Evolutionary conservation across 2,329 filamentous ascomycete genomes (phyloP).

Genomic region (Piedraia hortae): DNA sequence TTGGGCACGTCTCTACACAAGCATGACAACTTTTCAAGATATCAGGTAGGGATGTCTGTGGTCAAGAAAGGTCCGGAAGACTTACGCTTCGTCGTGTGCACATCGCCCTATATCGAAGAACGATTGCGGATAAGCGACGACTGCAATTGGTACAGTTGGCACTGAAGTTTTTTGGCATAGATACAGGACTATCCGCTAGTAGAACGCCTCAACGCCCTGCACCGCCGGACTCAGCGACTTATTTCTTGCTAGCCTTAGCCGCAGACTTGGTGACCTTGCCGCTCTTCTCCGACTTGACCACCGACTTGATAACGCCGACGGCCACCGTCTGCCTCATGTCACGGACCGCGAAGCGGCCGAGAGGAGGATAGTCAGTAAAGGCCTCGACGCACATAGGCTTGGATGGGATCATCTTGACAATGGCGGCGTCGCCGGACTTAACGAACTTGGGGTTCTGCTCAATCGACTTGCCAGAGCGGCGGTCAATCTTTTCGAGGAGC

Average conservation of each 20-base stretch:
- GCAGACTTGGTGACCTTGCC: constrained; percentile 13
- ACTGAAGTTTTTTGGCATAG: too few species aligned
- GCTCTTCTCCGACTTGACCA: constrained; percentile 20
- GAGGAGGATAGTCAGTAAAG: constrained; percentile 98
- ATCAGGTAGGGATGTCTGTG: too few species aligned
- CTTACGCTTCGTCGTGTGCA: constrained; percentile 1
- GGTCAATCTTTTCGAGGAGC: constrained; percentile 99
- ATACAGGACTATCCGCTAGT: too few species aligned
- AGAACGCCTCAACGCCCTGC: too few species aligned
- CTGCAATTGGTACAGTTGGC: too few species aligned
- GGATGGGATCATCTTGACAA: constrained; percentile 99
- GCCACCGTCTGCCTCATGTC: constrained; percentile 75
- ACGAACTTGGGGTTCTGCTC: constrained; percentile 93
- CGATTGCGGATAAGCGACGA: not conserved
- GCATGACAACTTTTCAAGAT: too few species aligned
- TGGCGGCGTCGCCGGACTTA: constrained; percentile 99
- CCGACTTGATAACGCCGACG: constrained; percentile 53
- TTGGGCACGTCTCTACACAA: too few species aligned
- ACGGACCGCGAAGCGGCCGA: constrained; percentile 99
- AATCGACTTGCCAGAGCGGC: constrained; percentile 95
- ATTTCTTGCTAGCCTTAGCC: constrained; percentile 15
- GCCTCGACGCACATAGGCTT: constrained; percentile 99
- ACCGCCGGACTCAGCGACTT: too few species aligned
- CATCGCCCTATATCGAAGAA: constrained; percentile 3
- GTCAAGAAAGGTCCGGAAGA: constrained; percentile 1